Conservation (phyloP, 2,329 filamentous ascomycete genomes). For the Paecilomyces niveus region DNA sequence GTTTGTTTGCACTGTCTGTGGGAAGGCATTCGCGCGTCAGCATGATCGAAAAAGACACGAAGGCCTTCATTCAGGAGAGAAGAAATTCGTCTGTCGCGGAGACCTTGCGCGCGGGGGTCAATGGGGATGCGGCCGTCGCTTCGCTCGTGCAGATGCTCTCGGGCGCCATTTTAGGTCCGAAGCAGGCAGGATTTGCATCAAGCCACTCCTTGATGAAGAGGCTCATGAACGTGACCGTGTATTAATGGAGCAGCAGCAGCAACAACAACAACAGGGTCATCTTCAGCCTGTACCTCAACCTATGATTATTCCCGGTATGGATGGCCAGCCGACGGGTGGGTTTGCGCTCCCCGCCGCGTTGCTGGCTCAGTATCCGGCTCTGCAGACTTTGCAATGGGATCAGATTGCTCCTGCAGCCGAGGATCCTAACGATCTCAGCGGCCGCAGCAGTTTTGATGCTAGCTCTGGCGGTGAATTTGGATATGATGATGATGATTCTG, state of each 20-base stretch:
- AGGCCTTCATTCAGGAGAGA: conserved; percentile 91
- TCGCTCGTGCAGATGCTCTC: conserved; percentile 89
- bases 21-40: conserved; percentile 94
- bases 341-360: conserved; percentile 79
- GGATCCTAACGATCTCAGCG: conserved; percentile 56
- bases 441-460: conserved; percentile 46
- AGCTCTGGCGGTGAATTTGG: conserved; percentile 38
- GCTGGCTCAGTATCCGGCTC: conserved; percentile 82
- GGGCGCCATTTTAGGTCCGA: conserved; percentile 94
- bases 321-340: conserved; percentile 51
- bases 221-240: conserved; percentile 70
- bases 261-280: conserved; percentile 46
- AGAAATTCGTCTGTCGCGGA: conserved; percentile 96
- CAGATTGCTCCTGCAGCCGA: conserved; percentile 57
- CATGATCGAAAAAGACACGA: conserved; percentile 97
- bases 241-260: conserved; percentile 66
- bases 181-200: conserved; percentile 92
- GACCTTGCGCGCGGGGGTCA: conserved; percentile 73
- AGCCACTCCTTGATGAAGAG: conserved; percentile 93
- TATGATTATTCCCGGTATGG: conserved; percentile 55
- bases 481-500: conserved; percentile 37
- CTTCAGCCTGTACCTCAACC: conserved; percentile 51
- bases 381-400: conserved; percentile 89
- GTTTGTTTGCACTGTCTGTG: conserved; percentile 94
- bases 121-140: conserved; percentile 90